phyloP scores from a whole-genome alignment of 192 early-diverging fungal species.

The Coemansia interrupta region DNA sequence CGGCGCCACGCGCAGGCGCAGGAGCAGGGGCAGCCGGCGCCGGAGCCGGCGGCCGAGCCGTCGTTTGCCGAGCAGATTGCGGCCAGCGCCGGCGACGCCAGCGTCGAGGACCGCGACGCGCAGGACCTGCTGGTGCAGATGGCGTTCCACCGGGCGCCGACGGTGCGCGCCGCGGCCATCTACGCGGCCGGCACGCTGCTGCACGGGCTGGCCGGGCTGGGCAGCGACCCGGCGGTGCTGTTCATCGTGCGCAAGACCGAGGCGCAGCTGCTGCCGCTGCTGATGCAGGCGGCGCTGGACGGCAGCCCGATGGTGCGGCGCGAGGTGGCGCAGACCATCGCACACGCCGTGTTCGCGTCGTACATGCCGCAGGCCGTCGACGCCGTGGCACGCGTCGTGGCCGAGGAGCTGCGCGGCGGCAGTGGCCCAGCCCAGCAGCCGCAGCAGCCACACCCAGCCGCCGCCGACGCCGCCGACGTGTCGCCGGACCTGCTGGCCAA shows the following conservation, averaged over 20 bases:
- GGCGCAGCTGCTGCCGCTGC: slow-evolving; percentile 63
- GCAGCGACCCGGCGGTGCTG: slow-evolving; percentile 62
- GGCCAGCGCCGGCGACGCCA: slow-evolving; percentile 39
- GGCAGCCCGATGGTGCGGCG: slow-evolving; percentile 85
- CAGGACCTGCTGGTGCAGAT: slow-evolving; percentile 33
- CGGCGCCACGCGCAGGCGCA: slow-evolving; percentile 20
- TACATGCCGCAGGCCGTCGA: slow-evolving; percentile 60
- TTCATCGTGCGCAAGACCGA: slow-evolving; percentile 66
- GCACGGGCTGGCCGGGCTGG: slow-evolving; percentile 60
- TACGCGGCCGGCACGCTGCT: slow-evolving; percentile 75
- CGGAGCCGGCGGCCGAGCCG: background rate
- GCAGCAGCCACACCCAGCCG: slow-evolving; percentile 1
- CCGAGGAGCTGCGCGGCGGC: slow-evolving; percentile 44
- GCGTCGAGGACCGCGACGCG: slow-evolving; percentile 39
- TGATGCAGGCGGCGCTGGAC: slow-evolving; percentile 64
- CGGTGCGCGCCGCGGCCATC: slow-evolving; percentile 79
- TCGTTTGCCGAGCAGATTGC: slow-evolving; percentile 50
- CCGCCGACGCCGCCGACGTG: slow-evolving; percentile 28
- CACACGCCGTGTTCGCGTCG: slow-evolving; percentile 67
- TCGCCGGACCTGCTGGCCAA: slow-evolving; percentile 39
- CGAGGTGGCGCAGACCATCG: slow-evolving; percentile 78
- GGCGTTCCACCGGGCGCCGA: slow-evolving; percentile 44
- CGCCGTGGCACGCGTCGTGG: slow-evolving; percentile 58
- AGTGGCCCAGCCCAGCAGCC: slow-evolving; percentile 4
- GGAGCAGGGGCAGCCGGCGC: slow-evolving; percentile 7